Conservation (phyloP, 148 eudicot genomes). For the Diospyros lotus region DNA sequence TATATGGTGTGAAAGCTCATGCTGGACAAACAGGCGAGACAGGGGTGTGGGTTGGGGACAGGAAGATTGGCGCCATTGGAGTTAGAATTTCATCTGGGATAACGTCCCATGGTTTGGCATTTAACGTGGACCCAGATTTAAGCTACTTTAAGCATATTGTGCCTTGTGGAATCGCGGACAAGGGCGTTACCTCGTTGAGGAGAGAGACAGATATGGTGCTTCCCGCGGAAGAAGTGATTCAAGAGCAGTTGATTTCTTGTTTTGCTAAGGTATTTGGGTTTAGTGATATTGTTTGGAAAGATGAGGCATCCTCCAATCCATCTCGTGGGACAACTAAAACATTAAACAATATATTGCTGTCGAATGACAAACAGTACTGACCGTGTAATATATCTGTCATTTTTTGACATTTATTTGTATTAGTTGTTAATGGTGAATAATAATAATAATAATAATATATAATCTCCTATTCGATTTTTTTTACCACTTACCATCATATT, state of each 20-base stretch:
- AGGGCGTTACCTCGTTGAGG: slow-evolving; percentile 76
- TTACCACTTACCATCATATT: no score
- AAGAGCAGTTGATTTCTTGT: slow-evolving; percentile 74
- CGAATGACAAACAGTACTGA: not conserved
- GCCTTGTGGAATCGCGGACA: slow-evolving; percentile 85
- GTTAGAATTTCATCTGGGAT: slow-evolving; percentile 81
- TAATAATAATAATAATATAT: no score
- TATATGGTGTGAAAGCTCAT: slow-evolving; percentile 64
- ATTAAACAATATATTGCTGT: slow-evolving; percentile 21
- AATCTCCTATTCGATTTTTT: no score
- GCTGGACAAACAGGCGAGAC: slow-evolving; percentile 64
- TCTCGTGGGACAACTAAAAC: slow-evolving; percentile 21
- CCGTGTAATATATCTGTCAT: not conserved
- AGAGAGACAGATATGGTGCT: slow-evolving; percentile 49
- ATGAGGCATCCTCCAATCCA: slow-evolving; percentile 12
- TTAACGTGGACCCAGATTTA: slow-evolving; percentile 80
- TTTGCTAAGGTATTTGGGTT: slow-evolving; percentile 59
- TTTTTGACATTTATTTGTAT: not conserved
- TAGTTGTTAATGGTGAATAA: not conserved
- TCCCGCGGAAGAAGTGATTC: slow-evolving; percentile 67
- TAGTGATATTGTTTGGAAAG: slow-evolving; percentile 32
- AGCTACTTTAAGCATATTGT: slow-evolving; percentile 76
- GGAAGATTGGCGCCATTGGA: slow-evolving; percentile 91
- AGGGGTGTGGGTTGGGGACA: slow-evolving; percentile 85
- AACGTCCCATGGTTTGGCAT: slow-evolving; percentile 85